Evolutionary conservation across 176 grass and related monocot genomes (phyloP), one percentile per base, ranked within the genome.

Genomic region (Phyllostachys edulis): DNA sequence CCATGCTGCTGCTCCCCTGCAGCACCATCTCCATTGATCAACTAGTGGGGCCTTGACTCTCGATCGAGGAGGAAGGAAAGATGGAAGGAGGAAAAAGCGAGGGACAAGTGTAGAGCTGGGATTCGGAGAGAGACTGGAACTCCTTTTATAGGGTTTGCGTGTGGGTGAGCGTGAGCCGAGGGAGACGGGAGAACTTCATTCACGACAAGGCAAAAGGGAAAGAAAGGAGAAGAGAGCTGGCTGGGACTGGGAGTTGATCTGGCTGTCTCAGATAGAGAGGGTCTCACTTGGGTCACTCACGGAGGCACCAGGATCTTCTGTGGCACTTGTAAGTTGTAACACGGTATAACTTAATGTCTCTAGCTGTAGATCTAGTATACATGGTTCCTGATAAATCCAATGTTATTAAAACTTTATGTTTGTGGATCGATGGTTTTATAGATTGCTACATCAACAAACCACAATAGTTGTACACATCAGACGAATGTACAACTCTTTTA

Each of bases 21-120:
- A 82, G 56, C 65, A 42, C 29, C 73, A 79, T 82, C 67, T 90
- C 88, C 84, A 78, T 76, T 6, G 0, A 39, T 21, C 4, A 6
- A 6, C 51, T 55, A 3, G 13, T 37, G 16, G 49, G 2, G n/a
- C 5, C 56, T 29, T 27, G 32, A 34, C 21, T 6, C 9, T n/a
- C 18, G 7, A 67, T 42, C 1, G 42, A 34, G 27, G 7, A 13
- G 45, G 16, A 23, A 73, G 17, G 0, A 23, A 10, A 39, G 23
- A 15, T 16, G 20, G 13, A 3, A 18, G 16, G 51, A 26, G 14
- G 2, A n/a, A 36, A 8, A 9, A 27, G 18, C 6, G 14, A 38
- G 7, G 27, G 17, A n/a, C 26, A 5, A 2, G 40, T 45, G 65
- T 13, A 13, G 45, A 47, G 45, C 45, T 47, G 46, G 46, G 46